Conservation (phyloP, 2,329 filamentous ascomycete genomes). For the Sporothrix curviconia region DNA sequence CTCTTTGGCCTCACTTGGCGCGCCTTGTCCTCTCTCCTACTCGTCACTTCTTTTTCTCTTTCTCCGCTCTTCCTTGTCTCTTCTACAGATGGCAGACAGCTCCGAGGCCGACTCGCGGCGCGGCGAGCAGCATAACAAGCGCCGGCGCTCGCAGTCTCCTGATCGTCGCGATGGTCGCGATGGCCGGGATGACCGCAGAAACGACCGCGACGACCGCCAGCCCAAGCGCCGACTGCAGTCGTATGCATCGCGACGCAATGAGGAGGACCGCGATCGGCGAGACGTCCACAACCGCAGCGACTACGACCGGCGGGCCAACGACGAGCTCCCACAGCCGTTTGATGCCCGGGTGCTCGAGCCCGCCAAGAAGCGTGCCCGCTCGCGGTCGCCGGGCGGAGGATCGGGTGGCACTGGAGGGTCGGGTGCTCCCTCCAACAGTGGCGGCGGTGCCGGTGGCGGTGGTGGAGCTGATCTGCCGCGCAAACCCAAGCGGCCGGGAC, state of each 20-base stretch:
- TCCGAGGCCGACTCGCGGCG: not conserved
- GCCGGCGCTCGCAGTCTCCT: slow-evolving; percentile 11
- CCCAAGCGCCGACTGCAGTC: not conserved
- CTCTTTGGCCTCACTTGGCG: not conserved
- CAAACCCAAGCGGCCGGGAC: slow-evolving; percentile 62
- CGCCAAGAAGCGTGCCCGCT: slow-evolving; percentile 52
- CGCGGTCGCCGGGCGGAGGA: slow-evolving; percentile 36
- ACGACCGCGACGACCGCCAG: slow-evolving; percentile 3
- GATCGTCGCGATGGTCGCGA: not conserved
- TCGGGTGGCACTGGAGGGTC: slow-evolving; percentile 11
- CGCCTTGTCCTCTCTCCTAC: not conserved
- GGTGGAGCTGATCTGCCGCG: slow-evolving; percentile 42
- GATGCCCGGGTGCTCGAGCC: slow-evolving; percentile 52
- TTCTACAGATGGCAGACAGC: slow-evolving; percentile 6
- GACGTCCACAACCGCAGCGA: slow-evolving; percentile 13
- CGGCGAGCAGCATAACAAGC: not conserved
- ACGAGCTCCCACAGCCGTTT: slow-evolving; percentile 53
- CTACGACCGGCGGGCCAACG: slow-evolving; percentile 24
- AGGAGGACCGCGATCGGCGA: not conserved
- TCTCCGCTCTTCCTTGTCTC: not conserved
- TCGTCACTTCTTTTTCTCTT: not conserved
- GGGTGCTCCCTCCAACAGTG: too few relatives aligned
- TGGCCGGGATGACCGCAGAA: not conserved
- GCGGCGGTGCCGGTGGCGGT: slow-evolving; percentile 12
- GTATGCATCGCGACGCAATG: not conserved